Evolutionary conservation across 1,284 basidiomycete species (phyloP), one percentile per base, ranked within the genome.

Genomic region (Apiotrichum laibachii): DNA sequence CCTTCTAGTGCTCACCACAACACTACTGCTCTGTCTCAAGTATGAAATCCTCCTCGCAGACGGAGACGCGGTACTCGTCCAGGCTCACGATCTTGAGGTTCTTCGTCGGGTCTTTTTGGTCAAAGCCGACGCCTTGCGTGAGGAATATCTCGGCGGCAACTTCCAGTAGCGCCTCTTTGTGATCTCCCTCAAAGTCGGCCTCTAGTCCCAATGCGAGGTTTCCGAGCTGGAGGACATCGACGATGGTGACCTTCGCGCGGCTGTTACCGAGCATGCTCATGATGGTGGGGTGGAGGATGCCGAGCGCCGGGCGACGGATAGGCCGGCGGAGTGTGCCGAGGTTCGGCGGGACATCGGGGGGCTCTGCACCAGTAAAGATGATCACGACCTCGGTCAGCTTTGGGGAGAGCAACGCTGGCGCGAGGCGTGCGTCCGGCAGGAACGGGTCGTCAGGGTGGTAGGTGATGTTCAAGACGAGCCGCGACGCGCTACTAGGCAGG

Each of bases 381-480:
- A 53, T 8, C 13, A 53, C 51, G 9, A 53, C 26, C 51, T 53
- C 40, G 31, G 16, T 15, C 8, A 34, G 18, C 8, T 19, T 10
- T n/a, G 18, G 31, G 18, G 31, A 5, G 16, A 44, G 18, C 5
- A 11, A 9, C 22, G 21, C 33, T 2, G 9, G 26, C 2, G 35
- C 49, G 22, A 53, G 13, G 51, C 40, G 40, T 11, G 42, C 15
- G 11, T 53, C 40, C 12, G 18, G 3, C 4, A 21, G 1, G 13
- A 42, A 53, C 40, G 51, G 51, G 42, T 53, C 51, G 37, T 53
- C 51, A 3, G 18, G 26, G 42, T 53, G 51, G 40, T 34, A 21
- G 4, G 40, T 21, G n/a, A 53, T 31, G 42, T 43, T 53, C 42
- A 53, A 0, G 10, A 53, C 51, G 6, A 43, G 42, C 26, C 42